phyloP scores from a whole-genome alignment of 352 stramenopile species.

The Globisporangium nodosum region DNA sequence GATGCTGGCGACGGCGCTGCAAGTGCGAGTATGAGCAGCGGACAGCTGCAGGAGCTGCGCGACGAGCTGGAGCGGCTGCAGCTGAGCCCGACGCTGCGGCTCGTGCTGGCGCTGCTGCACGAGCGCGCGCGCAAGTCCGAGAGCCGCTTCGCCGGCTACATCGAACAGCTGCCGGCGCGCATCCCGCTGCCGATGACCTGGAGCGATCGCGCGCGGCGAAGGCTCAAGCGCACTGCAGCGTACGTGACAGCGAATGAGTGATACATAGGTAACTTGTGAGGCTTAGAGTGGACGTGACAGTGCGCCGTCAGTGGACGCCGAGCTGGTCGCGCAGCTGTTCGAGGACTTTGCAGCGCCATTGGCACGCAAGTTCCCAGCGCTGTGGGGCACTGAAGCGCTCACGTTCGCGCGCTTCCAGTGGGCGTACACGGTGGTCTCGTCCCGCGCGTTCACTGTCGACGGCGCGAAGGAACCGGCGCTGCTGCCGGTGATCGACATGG shows the following conservation, averaged over 20 bases:
- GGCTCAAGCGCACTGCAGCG: constrained; percentile 49
- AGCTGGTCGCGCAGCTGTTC: constrained; percentile 50
- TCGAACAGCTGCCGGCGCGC: constrained; percentile 39
- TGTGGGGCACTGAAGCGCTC: constrained; percentile 33
- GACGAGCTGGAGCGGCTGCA: constrained; percentile 22
- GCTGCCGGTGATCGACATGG: constrained; percentile 76
- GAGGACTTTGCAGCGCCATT: constrained; percentile 30
- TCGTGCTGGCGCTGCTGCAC: constrained; percentile 39
- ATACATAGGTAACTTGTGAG: too few species aligned
- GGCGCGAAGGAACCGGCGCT: constrained; percentile 42
- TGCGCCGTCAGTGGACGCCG: constrained; percentile 42
- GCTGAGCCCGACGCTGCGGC: constrained; percentile 39
- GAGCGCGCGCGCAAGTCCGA: constrained; percentile 26
- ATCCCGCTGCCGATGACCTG: constrained; percentile 54
- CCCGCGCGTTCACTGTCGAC: constrained; percentile 41
- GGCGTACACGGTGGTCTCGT: constrained; percentile 69
- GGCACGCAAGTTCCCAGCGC: constrained; percentile 21
- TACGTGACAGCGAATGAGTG: constrained; percentile 8
- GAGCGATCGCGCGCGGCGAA: constrained; percentile 17
- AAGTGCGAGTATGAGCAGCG: neutral
- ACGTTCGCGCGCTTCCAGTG: constrained; percentile 48
- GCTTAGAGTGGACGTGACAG: constrained; percentile 10
- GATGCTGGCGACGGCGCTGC: constrained; percentile 2
- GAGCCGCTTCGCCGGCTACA: constrained; percentile 53
- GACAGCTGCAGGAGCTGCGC: constrained; percentile 14